Percentiles rank a stretch among this genome's conserved stretches.
Conservation (phyloP, 1,284 basidiomycete genomes). For the Cutaneotrichosporon dermatis region DNA sequence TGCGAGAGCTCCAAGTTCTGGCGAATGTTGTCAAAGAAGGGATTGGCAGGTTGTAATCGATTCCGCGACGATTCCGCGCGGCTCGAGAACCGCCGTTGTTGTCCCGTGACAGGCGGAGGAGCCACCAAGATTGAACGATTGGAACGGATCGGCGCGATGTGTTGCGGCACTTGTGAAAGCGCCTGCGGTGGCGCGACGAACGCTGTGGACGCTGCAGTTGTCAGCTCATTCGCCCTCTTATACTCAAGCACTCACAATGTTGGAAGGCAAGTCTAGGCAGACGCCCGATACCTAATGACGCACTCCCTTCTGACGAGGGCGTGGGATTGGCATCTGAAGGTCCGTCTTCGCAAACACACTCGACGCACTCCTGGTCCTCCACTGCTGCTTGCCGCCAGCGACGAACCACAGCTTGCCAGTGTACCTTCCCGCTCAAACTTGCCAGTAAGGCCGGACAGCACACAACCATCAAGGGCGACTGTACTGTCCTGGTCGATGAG, state of each 20-base stretch:
- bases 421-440: conserved; percentile 76
- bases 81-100: background rate
- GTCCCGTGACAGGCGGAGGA: background rate
- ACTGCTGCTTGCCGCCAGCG: conserved; percentile 64
- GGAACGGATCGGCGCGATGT: conserved; percentile 7
- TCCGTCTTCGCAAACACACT: conserved; percentile 2
- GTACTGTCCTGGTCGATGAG: conserved; percentile 76
- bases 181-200: background rate
- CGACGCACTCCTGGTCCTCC: conserved; percentile 6
- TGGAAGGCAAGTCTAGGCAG: conserved; percentile 35
- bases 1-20: conserved; percentile 88
- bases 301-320: background rate
- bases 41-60: conserved; percentile 59
- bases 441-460: conserved; percentile 70
- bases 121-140: background rate
- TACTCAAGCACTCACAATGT: conserved; percentile 25
- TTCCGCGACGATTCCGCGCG: background rate
- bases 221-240: background rate
- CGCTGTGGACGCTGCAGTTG: background rate
- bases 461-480: conserved; percentile 59
- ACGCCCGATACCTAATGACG: conserved; percentile 12
- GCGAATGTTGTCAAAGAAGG: conserved; percentile 91
- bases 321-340: background rate
- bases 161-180: background rate
- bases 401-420: conserved; percentile 66